A percentile compares a stretch with the other conserved stretches of the same genome.
Evolutionary conservation across 768 basidiomycete species (phyloP).

Genomic region (Tricholoma saponaceum): DNA sequence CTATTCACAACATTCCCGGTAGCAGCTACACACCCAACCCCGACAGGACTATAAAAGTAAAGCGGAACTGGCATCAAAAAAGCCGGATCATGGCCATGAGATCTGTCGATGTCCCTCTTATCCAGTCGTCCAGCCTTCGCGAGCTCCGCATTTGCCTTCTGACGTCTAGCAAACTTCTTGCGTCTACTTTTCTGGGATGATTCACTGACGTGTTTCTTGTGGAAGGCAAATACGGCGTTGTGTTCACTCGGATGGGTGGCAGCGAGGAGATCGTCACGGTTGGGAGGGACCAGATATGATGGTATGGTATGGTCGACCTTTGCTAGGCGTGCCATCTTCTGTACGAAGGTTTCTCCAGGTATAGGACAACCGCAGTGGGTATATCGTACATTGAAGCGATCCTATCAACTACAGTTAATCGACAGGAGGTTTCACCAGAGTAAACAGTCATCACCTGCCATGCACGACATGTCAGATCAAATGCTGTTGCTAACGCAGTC

Average conservation of each 20-base stretch:
- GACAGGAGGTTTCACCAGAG: background rate
- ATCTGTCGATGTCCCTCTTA: slow-evolving; percentile 7
- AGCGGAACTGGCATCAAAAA: slow-evolving; percentile 39
- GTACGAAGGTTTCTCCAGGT: slow-evolving; percentile 37
- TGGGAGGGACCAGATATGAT: slow-evolving; percentile 27
- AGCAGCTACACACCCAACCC: slow-evolving; percentile 17
- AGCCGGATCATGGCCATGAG: slow-evolving; percentile 22
- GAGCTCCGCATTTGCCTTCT: slow-evolving; percentile 13
- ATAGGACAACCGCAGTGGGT: slow-evolving; percentile 51
- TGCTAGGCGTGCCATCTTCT: slow-evolving; percentile 32
- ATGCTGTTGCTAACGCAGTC: slow-evolving; percentile 17
- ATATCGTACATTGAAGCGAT: slow-evolving; percentile 45
- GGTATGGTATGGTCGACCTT: slow-evolving; percentile 11
- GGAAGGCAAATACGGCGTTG: background rate
- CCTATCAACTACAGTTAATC: slow-evolving; percentile 11
- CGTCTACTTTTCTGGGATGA: background rate
- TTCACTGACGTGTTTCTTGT: background rate
- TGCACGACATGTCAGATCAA: slow-evolving; percentile 22
- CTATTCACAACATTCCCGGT: slow-evolving; percentile 13
- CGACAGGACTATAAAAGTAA: slow-evolving; percentile 3
- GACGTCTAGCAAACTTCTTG: background rate
- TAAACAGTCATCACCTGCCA: slow-evolving; percentile 16
- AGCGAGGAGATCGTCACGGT: slow-evolving; percentile 30
- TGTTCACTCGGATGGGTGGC: slow-evolving; percentile 48
- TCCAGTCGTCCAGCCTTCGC: slow-evolving; percentile 18